Evolutionary conservation across 2,329 filamentous ascomycete genomes (phyloP).

Genomic region (Salinomyces thailandicus): DNA sequence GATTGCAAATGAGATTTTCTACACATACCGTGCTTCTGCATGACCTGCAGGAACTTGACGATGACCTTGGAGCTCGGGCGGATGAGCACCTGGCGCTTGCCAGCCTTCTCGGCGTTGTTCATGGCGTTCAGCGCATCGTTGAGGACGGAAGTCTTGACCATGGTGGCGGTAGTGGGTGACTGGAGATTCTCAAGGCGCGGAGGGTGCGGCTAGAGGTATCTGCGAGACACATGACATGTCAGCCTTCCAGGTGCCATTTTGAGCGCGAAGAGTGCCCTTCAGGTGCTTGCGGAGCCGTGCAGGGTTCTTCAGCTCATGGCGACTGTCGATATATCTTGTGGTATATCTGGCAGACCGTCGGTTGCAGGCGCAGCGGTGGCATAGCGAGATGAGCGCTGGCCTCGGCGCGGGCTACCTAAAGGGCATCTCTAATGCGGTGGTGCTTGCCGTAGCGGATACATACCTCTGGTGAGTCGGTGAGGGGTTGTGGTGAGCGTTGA

Average conservation of each 20-base stretch:
- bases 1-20: no score
- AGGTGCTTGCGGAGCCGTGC: constrained; percentile 19
- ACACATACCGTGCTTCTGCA: constrained; percentile 95
- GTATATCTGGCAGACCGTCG: no score
- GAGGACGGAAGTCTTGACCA: constrained; percentile 98
- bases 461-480: constrained; percentile 25
- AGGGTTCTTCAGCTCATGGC: constrained; percentile 60
- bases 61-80: constrained; percentile 99
- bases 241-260: constrained; percentile 50
- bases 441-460: constrained; percentile 17
- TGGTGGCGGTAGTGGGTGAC: constrained; percentile 55
- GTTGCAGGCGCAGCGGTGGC: constrained; percentile 40
- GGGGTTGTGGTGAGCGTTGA: no score
- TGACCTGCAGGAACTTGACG: constrained; percentile 96
- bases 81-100: constrained; percentile 99
- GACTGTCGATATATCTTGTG: no score
- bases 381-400: constrained; percentile 34
- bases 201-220: constrained; percentile 50
- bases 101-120: constrained; percentile 99
- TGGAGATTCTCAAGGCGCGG: constrained; percentile 70
- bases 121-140: constrained; percentile 80
- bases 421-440: constrained; percentile 29
- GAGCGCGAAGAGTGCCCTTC: constrained; percentile 59
- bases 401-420: constrained; percentile 44
- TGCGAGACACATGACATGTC: constrained; percentile 36